These are phyloP conservation scores for Dendrobium chrysotoxum DNA, from an alignment of 106 monocot genomes.

Conservation along the genomic window DNA sequence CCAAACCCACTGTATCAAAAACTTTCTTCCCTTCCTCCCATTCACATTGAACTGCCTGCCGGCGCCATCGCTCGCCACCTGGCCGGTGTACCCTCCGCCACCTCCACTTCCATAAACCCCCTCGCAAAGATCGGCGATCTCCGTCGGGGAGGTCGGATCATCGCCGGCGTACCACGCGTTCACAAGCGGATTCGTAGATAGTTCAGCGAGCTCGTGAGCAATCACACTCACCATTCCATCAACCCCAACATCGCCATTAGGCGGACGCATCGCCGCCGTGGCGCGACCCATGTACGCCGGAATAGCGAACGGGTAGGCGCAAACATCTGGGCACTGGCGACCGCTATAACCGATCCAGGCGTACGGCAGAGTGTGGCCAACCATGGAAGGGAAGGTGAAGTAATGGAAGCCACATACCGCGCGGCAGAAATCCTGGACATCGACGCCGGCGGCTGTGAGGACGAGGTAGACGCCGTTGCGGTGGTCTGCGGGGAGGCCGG, in stretches of 20 bases:
- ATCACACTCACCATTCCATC: conserved; percentile 77
- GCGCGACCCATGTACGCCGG: conserved; percentile 52
- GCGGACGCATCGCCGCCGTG: conserved; percentile 35
- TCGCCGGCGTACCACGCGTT: conserved; percentile 86
- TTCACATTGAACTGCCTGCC: conserved; percentile 51
- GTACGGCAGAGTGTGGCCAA: conserved; percentile 72
- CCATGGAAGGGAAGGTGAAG: conserved; percentile 78
- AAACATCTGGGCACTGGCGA: conserved; percentile 57
- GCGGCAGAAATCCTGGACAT: conserved; percentile 64
- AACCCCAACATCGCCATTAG: conserved; percentile 55
- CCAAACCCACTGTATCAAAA: conserved; percentile 78
- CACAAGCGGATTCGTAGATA: conserved; percentile 63
- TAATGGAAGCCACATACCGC: conserved; percentile 72
- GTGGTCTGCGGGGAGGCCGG: conserved; percentile 44
- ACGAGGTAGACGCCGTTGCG: conserved; percentile 63
- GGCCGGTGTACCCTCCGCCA: conserved; percentile 67
- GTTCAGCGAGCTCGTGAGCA: conserved; percentile 70
- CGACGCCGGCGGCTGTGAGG: conserved; percentile 42
- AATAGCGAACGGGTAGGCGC: conserved; percentile 74
- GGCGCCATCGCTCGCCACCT: conserved; percentile 31
- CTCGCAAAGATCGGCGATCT: conserved; percentile 75
- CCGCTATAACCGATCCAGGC: conserved; percentile 71
- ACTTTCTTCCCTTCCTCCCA: conserved; percentile 44
- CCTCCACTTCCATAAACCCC: conserved; percentile 67
- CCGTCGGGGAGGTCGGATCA: conserved; percentile 70